Conservation (phyloP, 352 stramenopile genomes). For the Phytophthora sojae region DNA sequence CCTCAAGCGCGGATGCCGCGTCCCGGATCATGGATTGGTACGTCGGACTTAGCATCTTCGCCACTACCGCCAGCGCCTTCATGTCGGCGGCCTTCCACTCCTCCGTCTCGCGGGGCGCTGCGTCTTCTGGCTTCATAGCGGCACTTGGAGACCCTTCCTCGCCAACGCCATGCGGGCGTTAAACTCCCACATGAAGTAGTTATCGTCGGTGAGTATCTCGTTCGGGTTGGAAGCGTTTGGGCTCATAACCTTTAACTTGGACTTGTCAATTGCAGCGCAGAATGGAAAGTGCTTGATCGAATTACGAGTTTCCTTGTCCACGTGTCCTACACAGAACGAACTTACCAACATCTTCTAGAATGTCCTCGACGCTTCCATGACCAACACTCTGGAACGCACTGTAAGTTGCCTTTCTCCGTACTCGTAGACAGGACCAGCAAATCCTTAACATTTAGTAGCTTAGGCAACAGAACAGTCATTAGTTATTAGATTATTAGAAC, state of each 20-base stretch:
- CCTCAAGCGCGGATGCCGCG: neutral
- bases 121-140: slow-evolving; percentile 8
- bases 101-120: slow-evolving; percentile 1
- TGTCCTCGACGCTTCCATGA: neutral
- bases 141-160: slow-evolving; percentile 26
- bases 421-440: too few species aligned
- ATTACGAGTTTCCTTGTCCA: neutral
- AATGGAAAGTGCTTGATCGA: slow-evolving; percentile 1
- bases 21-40: slow-evolving; percentile 31
- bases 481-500: too few species aligned
- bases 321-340: neutral
- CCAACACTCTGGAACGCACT: neutral
- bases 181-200: slow-evolving; percentile 23
- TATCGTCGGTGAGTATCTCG: slow-evolving; percentile 7
- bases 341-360: neutral
- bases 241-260: slow-evolving; percentile 5
- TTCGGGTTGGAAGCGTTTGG: slow-evolving; percentile 5
- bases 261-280: neutral
- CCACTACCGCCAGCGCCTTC: slow-evolving; percentile 10
- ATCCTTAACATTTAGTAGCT: too few species aligned
- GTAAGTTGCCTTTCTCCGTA: neutral
- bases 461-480: too few species aligned
- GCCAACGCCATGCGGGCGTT: slow-evolving; percentile 28
- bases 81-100: slow-evolving; percentile 21
- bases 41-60: slow-evolving; percentile 2